phyloP scores from a whole-genome alignment of 805 yeast genomes.

The Yamadazyma takamatsuzukensis region DNA sequence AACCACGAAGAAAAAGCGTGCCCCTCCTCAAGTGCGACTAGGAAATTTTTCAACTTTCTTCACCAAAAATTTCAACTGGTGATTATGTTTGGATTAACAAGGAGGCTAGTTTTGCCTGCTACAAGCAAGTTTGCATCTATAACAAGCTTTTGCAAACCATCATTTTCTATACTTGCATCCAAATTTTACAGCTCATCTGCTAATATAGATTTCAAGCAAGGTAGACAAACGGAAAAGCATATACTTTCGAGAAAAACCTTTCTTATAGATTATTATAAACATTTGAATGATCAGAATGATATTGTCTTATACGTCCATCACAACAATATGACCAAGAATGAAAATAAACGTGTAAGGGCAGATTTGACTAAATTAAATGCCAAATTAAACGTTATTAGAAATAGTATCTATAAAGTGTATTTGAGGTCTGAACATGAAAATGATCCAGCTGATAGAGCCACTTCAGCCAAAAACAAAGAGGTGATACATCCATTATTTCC shows the following conservation, averaged over 20 bases:
- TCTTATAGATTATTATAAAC: slow-evolving; percentile 74
- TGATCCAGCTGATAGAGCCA: slow-evolving; percentile 70
- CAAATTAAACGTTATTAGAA: slow-evolving; percentile 62
- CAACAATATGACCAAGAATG: slow-evolving; percentile 70
- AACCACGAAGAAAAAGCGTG: too few species aligned
- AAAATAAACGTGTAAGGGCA: slow-evolving; percentile 59
- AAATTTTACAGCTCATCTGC: too few species aligned
- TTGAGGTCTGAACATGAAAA: slow-evolving; percentile 62
- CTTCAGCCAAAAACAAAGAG: slow-evolving; percentile 40
- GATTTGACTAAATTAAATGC: slow-evolving; percentile 68
- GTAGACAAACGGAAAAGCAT: slow-evolving; percentile 41
- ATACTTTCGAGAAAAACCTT: slow-evolving; percentile 78
- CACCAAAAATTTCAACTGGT: too few species aligned
- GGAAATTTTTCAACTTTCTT: too few species aligned
- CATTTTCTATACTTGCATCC: too few species aligned
- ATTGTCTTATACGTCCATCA: slow-evolving; percentile 80
- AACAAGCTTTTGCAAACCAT: too few species aligned
- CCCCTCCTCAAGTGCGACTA: too few species aligned
- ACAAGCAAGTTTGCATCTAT: too few species aligned
- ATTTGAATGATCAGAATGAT: slow-evolving; percentile 62
- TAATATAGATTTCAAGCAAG: neutral
- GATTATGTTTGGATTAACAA: too few species aligned
- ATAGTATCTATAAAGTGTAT: slow-evolving; percentile 69
- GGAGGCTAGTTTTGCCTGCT: too few species aligned
- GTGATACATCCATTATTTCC: slow-evolving; percentile 65